Evolutionary conservation across 129 eudicot genomes (phyloP).

Genomic region (Gnaphalium uliginosum): DNA sequence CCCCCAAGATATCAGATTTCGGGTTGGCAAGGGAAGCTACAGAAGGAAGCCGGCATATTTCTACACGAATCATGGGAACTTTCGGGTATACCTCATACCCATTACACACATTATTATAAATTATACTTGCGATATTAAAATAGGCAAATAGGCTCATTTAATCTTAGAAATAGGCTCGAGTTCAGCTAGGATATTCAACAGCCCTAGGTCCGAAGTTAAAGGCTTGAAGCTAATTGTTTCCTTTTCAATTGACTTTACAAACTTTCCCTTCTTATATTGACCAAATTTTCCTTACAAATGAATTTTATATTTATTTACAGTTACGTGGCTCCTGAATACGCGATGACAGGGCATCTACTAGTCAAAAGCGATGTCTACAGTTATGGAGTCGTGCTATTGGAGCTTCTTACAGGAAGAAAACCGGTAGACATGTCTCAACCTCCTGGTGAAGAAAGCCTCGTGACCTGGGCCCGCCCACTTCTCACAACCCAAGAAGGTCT

Average conservation of each 20-base stretch:
- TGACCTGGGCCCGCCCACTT: slow-evolving; percentile 78
- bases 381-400: slow-evolving; percentile 81
- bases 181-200: not conserved
- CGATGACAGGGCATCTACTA: slow-evolving; percentile 94
- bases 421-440: slow-evolving; percentile 93
- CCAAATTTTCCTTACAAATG: not conserved
- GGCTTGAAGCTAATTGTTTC: not conserved
- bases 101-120: not conserved
- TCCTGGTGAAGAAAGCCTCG: slow-evolving; percentile 82
- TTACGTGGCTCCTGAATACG: slow-evolving; percentile 35
- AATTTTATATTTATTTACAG: slow-evolving; percentile 26
- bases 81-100: slow-evolving; percentile 59
- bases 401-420: slow-evolving; percentile 75
- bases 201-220: not conserved
- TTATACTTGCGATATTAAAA: not conserved
- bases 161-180: not conserved
- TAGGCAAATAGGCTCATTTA: too few relatives aligned
- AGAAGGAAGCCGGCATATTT: slow-evolving; percentile 77
- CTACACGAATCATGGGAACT: slow-evolving; percentile 95
- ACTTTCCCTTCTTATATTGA: not conserved
- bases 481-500: slow-evolving; percentile 75
- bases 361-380: slow-evolving; percentile 94
- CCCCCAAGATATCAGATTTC: slow-evolving; percentile 90
- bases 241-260: not conserved
- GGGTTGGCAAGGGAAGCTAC: slow-evolving; percentile 93